Base-by-base conservation (phyloP, 164 flowering plant genomes). In the Piper longum region DNA sequence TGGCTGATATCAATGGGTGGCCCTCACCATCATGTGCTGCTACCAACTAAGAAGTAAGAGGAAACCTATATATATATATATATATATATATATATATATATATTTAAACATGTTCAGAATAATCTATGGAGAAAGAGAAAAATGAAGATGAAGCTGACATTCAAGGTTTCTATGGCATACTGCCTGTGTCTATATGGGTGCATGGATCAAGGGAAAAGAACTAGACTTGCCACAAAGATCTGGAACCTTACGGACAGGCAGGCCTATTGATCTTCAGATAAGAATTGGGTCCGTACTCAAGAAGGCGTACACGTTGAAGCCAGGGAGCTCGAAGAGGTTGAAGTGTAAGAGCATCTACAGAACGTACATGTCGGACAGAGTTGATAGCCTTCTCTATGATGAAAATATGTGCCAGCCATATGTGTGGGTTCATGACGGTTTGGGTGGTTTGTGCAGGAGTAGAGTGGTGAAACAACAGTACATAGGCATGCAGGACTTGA, bases 381-480 rank as follows among this genome's bases (percentile, higher is more conserved):
- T 61, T 2, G 72, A 65, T 41, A 59, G 41, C 8, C 61, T 17
- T 14, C 57, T 26, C 56, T 89, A 82, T 64, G 79, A 80, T 74
- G 93, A 87, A 67, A 85, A 84, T 57, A 75, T 86, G 1, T 85
- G 86, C 54, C 91, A 78, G 9, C 95, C 91, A 62, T 89, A 87
- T 44, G 77, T 87, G 51, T 89, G 97, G 97, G 73, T 89, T 4
- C 84, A 85, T 62, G 97, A 89, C 40, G 70, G 75, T 17, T 79
- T 82, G 4, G 75, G 85, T 41, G 86, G 80, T 48, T 81, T 79
- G 17, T 60, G 78, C 2, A 79, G 62, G 48, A 26, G 61, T 42
- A 63, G 91, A 63, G 79, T 82, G 86, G 95, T 85, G 58, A 87
- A 84, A 81, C 95, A 89, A 62, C 97, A 89, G 66, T 89, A 84